Evolutionary conservation across 768 basidiomycete genomes (phyloP).

Genomic region (Boletus eberwhitei): DNA sequence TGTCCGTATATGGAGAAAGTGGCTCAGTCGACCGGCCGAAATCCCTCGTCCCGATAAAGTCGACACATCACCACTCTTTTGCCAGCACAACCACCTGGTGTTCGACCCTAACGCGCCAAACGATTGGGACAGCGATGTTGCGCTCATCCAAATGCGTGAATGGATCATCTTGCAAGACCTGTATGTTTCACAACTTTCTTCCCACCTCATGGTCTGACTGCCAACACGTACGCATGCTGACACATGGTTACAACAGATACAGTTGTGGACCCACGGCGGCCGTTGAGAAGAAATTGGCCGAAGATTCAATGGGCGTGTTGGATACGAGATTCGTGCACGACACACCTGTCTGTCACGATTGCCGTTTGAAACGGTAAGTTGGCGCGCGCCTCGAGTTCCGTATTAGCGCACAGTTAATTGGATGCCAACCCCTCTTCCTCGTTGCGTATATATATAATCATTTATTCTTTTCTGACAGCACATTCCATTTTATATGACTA

Average conservation of each 20-base stretch:
- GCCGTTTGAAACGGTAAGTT: slow-evolving; percentile 55
- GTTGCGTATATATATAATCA: background rate
- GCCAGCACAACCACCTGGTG: slow-evolving; percentile 59
- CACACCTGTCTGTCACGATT: slow-evolving; percentile 55
- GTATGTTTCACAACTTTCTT: slow-evolving; percentile 39
- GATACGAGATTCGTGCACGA: slow-evolving; percentile 44
- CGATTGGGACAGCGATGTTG: slow-evolving; percentile 56
- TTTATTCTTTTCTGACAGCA: slow-evolving; percentile 13
- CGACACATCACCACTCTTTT: slow-evolving; percentile 63
- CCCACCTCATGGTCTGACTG: slow-evolving; percentile 3
- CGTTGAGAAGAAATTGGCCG: slow-evolving; percentile 36
- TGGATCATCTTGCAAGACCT: slow-evolving; percentile 60
- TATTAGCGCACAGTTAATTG: slow-evolving; percentile 6
- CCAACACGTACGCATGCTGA: slow-evolving; percentile 15
- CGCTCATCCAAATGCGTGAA: slow-evolving; percentile 57
- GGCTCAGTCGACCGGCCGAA: slow-evolving; percentile 59
- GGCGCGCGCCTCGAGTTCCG: slow-evolving; percentile 7
- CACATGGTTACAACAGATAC: slow-evolving; percentile 44
- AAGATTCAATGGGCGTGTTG: slow-evolving; percentile 28
- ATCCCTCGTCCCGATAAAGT: slow-evolving; percentile 55
- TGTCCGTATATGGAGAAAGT: slow-evolving; percentile 63
- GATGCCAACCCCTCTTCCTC: background rate
- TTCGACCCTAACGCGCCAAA: slow-evolving; percentile 62
- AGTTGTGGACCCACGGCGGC: slow-evolving; percentile 51
- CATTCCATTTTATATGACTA: slow-evolving; percentile 16